These are phyloP conservation scores for Quercus mongolica DNA, from an alignment of 306 rosid genomes.

Conservation along the genomic window DNA sequence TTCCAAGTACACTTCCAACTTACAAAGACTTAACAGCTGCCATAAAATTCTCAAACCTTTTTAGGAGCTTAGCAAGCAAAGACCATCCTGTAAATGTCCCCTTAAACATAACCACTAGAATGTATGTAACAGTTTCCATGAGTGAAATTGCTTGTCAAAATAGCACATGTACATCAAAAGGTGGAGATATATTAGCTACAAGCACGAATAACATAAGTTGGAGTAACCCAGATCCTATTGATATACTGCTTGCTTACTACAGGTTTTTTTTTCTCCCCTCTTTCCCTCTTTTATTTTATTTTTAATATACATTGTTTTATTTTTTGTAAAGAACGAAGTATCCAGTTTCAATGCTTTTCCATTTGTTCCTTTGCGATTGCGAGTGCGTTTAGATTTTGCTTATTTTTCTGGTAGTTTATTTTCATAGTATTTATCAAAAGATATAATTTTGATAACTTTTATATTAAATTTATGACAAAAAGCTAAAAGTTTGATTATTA, in stretches of 20 bases:
- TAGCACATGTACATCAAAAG: constrained; percentile 28
- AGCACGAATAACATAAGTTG: constrained; percentile 51
- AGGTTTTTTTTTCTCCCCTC: neutral
- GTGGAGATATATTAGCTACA: constrained; percentile 26
- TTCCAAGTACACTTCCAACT: constrained; percentile 19
- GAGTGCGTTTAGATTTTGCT: too few relatives aligned
- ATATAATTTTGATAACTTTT: too few relatives aligned
- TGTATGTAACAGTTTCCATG: constrained; percentile 27
- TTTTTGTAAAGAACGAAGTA: neutral
- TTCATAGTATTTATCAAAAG: too few relatives aligned
- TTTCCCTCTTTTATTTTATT: neutral
- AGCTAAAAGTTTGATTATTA: too few relatives aligned
- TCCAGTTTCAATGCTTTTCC: too few relatives aligned
- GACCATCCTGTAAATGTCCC: constrained; percentile 36
- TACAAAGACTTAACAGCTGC: constrained; percentile 26
- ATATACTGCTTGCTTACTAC: constrained; percentile 1
- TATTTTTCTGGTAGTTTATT: too few relatives aligned
- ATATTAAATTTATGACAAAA: too few relatives aligned
- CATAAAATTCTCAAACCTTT: constrained; percentile 9
- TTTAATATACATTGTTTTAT: neutral
- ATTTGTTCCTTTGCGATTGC: too few relatives aligned
- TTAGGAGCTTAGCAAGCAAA: constrained; percentile 28
- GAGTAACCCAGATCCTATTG: constrained; percentile 14
- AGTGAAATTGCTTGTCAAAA: constrained; percentile 18
- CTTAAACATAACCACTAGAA: constrained; percentile 20